Conservation (phyloP, 371 early-diverging fungal genomes). For the Phascolomyces articulosus region DNA sequence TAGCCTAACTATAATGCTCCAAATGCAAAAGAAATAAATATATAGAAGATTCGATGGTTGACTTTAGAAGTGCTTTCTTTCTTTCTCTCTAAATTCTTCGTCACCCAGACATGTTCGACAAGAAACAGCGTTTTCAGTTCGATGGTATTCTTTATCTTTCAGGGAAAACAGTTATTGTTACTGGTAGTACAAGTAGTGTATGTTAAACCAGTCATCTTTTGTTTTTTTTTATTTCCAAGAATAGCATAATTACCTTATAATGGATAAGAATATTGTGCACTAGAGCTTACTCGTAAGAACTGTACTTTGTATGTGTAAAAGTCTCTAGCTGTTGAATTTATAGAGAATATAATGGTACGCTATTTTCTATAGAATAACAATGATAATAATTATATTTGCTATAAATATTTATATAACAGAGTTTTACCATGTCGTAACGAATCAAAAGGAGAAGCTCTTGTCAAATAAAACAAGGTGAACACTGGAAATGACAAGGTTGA, state of each 20-base stretch:
- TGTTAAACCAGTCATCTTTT: no score
- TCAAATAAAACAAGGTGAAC: constrained; percentile 54
- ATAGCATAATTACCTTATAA: background rate
- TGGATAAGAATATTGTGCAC: constrained; percentile 43
- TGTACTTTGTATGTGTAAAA: constrained; percentile 50
- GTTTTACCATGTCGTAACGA: constrained; percentile 62
- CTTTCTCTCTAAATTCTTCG: no score
- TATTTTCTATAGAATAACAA: no score
- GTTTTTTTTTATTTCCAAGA: no score
- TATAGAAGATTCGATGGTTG: no score
- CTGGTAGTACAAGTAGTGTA: constrained; percentile 73
- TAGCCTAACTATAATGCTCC: no score
- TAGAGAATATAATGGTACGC: background rate
- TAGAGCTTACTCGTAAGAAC: constrained; percentile 62
- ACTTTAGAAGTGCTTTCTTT: no score
- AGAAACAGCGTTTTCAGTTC: constrained; percentile 15
- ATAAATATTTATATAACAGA: constrained; percentile 9
- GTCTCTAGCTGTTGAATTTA: no score
- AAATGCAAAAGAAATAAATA: no score
- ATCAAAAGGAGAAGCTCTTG: constrained; percentile 44
- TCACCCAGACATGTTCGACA: no score
- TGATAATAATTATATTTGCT: background rate
- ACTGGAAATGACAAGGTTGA: constrained; percentile 57
- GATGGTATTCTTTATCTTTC: constrained; percentile 62
- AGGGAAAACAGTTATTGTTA: constrained; percentile 71